Evolutionary conservation across 495 filamentous ascomycete genomes (phyloP).

Genomic region (Penicillium paradoxum): DNA sequence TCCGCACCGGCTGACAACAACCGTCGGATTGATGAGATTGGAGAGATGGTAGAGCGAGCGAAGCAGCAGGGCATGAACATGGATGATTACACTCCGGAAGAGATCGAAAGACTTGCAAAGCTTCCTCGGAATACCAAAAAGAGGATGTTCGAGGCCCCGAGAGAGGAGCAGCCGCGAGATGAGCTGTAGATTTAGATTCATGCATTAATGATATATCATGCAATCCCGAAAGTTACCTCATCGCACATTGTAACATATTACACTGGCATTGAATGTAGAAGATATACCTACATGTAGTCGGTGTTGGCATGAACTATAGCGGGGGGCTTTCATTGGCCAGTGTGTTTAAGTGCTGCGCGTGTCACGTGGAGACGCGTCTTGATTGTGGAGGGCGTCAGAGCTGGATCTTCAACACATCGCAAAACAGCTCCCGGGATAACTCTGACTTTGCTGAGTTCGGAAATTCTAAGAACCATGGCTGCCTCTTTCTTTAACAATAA

Average conservation of each 20-base stretch:
- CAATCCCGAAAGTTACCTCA: neutral
- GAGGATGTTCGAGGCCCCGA: conserved; percentile 67
- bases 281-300: too few species aligned
- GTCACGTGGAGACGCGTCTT: conserved; percentile 42
- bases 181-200: conserved; percentile 45
- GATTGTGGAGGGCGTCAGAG: conserved; percentile 17
- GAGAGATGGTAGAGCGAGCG: conserved; percentile 49
- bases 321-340: conserved; percentile 15
- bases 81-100: conserved; percentile 34
- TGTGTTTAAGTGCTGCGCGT: conserved; percentile 27
- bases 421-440: neutral
- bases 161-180: conserved; percentile 39
- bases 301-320: conserved; percentile 9
- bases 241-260: neutral
- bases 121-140: conserved; percentile 69
- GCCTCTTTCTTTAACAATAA: conserved; percentile 93
- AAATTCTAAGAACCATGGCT: conserved; percentile 42
- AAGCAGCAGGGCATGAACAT: conserved; percentile 29
- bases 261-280: conserved; percentile 1
- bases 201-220: neutral
- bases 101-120: conserved; percentile 43
- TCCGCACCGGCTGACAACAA: conserved; percentile 24
- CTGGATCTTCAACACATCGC: conserved; percentile 7
- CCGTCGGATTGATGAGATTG: conserved; percentile 50
- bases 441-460: neutral